These are phyloP conservation scores for Hebeloma cylindrosporum DNA, from an alignment of 768 basidiomycete species.

Conservation along the genomic window DNA sequence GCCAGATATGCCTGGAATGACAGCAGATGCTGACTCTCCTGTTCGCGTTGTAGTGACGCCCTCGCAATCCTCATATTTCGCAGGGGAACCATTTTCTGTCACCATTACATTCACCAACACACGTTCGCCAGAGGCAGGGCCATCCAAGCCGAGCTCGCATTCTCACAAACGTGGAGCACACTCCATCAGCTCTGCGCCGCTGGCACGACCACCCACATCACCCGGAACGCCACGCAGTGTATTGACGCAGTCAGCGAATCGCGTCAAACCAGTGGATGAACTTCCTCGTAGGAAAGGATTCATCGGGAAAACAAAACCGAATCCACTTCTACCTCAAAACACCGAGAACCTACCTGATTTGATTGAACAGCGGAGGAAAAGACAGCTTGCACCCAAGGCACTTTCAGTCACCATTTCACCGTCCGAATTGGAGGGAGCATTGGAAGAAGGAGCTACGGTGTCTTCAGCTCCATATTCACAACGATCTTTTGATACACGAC, in stretches of 20 bases:
- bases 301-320: conserved; percentile 44
- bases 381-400: conserved; percentile 53
- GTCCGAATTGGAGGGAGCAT: conserved; percentile 41
- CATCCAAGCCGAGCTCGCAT: conserved; percentile 30
- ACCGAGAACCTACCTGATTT: conserved; percentile 44
- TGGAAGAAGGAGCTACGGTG: conserved; percentile 30
- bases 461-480: conserved; percentile 33
- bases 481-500: conserved; percentile 24
- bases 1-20: conserved; percentile 18
- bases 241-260: conserved; percentile 20
- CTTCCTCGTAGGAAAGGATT: conserved; percentile 49
- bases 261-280: conserved; percentile 27
- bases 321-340: conserved; percentile 22
- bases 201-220: conserved; percentile 81
- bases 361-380: conserved; percentile 54
- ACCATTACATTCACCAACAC: conserved; percentile 88
- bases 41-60: conserved; percentile 76
- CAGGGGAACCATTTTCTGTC: conserved; percentile 85
- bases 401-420: conserved; percentile 64
- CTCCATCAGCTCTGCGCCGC: conserved; percentile 79
- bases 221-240: conserved; percentile 57
- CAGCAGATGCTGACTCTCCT: conserved; percentile 41
- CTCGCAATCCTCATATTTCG: conserved; percentile 87
- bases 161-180: conserved; percentile 72
- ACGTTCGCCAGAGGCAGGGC: conserved; percentile 48